Evolutionary conservation across 2,329 filamentous ascomycete species (phyloP).

Genomic region (Colletotrichum siamense): DNA sequence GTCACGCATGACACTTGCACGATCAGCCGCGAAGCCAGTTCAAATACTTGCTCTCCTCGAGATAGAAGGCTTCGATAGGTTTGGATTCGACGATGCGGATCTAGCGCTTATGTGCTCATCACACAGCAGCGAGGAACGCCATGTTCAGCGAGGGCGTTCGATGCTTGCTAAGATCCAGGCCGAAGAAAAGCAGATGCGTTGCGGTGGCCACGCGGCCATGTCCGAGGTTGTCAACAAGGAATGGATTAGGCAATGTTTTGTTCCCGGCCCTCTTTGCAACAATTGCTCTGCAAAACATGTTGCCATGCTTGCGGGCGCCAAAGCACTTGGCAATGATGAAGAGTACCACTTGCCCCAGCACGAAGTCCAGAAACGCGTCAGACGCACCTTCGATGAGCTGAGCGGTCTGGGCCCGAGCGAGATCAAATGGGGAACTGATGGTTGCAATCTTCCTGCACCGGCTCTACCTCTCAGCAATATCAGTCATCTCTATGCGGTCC

Average conservation of each 20-base stretch:
- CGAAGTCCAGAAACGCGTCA: background rate
- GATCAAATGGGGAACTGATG: background rate
- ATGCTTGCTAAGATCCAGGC: background rate
- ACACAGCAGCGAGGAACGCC: background rate
- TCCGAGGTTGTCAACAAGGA: background rate
- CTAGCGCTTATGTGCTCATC: background rate
- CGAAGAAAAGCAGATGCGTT: background rate
- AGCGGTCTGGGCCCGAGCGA: background rate
- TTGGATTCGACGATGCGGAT: background rate
- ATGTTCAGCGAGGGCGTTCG: background rate
- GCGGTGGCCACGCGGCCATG: background rate
- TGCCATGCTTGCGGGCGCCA: background rate
- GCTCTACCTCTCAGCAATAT: background rate
- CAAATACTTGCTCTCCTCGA: background rate
- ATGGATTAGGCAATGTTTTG: rapidly evolving
- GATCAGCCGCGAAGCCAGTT: background rate
- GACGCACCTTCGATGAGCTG: background rate
- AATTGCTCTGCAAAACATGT: background rate
- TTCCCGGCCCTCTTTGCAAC: background rate
- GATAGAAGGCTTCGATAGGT: background rate
- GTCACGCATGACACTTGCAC: background rate
- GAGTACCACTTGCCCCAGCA: background rate
- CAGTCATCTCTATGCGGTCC: background rate
- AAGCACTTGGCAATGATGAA: background rate
- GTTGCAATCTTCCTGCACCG: background rate